Conservation (phyloP, 495 filamentous ascomycete genomes). For the Aspergillus bertholletiae region DNA sequence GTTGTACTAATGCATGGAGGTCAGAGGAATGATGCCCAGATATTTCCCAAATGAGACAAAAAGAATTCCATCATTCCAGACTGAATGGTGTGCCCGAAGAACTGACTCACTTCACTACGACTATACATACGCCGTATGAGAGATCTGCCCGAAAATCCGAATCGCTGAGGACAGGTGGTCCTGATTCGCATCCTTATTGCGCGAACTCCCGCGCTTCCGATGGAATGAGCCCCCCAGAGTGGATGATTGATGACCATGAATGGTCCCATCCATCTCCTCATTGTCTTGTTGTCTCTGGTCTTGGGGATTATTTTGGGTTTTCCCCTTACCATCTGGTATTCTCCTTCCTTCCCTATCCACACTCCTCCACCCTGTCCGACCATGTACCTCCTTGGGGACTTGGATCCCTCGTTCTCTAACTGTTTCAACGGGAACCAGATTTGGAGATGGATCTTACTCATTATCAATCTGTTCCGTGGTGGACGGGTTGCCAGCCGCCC, state of each 20-base stretch:
- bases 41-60: background rate
- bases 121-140: no score
- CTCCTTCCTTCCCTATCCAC: no score
- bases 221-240: background rate
- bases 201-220: background rate
- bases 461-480: slow-evolving; percentile 4
- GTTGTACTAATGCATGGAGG: background rate
- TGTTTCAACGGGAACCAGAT: slow-evolving; percentile 2
- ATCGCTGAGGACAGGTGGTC: no score
- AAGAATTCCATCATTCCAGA: background rate
- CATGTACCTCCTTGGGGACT: background rate
- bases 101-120: no score
- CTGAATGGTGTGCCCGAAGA: background rate
- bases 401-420: background rate
- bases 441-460: slow-evolving; percentile 1
- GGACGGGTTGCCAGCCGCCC: slow-evolving; percentile 4
- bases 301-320: background rate
- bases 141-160: no score
- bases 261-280: no score
- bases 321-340: no score
- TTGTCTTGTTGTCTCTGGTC: background rate
- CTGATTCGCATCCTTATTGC: background rate
- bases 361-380: no score
- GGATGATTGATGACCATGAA: no score
- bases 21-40: background rate